Evolutionary conservation across 371 early-diverging fungal genomes (phyloP).

Genomic region (Mucor lusitanicus): DNA sequence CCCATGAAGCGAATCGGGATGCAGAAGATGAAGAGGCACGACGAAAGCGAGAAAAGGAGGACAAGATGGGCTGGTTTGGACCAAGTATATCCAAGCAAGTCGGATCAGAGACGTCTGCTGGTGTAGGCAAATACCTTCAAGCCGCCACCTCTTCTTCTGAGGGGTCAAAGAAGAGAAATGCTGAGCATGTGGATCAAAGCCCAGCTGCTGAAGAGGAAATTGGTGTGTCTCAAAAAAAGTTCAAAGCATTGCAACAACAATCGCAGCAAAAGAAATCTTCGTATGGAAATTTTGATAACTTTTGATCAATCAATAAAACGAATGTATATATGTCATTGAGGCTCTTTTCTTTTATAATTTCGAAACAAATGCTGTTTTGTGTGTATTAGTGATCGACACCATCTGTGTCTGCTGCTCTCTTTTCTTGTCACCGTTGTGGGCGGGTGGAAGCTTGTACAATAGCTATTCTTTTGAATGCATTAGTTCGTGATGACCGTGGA

Average conservation of each 20-base stretch:
- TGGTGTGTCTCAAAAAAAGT: constrained; percentile 17
- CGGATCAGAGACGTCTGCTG: constrained; percentile 22
- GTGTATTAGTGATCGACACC: too few species aligned
- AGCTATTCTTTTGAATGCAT: too few species aligned
- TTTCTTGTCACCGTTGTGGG: too few species aligned
- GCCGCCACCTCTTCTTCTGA: constrained; percentile 19
- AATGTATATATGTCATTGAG: background rate
- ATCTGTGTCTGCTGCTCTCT: too few species aligned
- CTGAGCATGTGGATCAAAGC: background rate
- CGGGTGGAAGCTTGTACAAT: too few species aligned
- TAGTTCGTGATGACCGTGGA: too few species aligned
- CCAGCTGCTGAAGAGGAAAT: constrained; percentile 5
- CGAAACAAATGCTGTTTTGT: too few species aligned
- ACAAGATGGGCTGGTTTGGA: constrained; percentile 75
- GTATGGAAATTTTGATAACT: constrained; percentile 48
- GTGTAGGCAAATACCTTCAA: constrained; percentile 74
- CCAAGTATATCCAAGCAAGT: constrained; percentile 51
- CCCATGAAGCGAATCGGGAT: constrained; percentile 46
- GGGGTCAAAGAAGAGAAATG: background rate
- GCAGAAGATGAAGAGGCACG: constrained; percentile 46
- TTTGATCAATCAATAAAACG: constrained; percentile 14
- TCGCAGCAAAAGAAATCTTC: background rate
- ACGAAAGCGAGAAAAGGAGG: constrained; percentile 48
- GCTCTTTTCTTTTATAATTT: too few species aligned
- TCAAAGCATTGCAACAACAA: constrained; percentile 2